Evolutionary conservation across 2,329 filamentous ascomycete species (phyloP).

Genomic region (Calonectria pseudoturangicola): DNA sequence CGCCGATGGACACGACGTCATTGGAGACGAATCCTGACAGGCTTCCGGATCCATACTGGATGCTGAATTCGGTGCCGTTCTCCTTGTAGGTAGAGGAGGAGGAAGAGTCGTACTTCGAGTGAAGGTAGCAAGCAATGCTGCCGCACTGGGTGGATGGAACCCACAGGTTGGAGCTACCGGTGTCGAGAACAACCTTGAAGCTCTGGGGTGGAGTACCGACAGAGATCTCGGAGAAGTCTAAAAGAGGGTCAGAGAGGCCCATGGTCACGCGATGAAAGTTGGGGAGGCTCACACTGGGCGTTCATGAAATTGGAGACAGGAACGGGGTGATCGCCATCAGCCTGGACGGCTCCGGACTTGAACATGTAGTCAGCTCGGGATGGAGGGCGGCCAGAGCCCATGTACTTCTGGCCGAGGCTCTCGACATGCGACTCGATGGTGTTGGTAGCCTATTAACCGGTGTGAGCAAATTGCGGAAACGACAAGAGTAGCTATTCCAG

Average conservation of each 20-base stretch:
- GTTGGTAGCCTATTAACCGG: conserved; percentile 77
- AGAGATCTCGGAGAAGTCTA: conserved; percentile 97
- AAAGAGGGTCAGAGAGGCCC: conserved; percentile 40
- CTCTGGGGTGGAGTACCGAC: conserved; percentile 93
- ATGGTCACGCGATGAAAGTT: neutral
- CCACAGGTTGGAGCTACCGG: conserved; percentile 99
- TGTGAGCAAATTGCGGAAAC: conserved; percentile 40
- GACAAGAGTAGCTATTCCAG: conserved; percentile 19
- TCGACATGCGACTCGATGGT: conserved; percentile 88
- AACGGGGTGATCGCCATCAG: conserved; percentile 83
- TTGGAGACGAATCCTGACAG: conserved; percentile 95
- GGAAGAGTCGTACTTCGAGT: conserved; percentile 96
- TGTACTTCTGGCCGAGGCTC: conserved; percentile 95
- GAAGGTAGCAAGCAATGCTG: conserved; percentile 98
- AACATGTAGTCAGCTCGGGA: conserved; percentile 85
- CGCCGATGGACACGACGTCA: conserved; percentile 90
- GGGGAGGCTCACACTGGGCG: conserved; percentile 88
- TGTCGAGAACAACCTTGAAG: conserved; percentile 99
- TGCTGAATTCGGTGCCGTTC: conserved; percentile 95
- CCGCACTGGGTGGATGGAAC: conserved; percentile 89
- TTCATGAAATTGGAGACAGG: conserved; percentile 98
- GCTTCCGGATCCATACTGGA: conserved; percentile 95
- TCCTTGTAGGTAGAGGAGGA: conserved; percentile 92
- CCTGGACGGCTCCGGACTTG: conserved; percentile 81
- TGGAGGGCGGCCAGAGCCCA: conserved; percentile 81